Base-by-base conservation (phyloP, 1,284 basidiomycete species). In the Pseudozyma pruni region DNA sequence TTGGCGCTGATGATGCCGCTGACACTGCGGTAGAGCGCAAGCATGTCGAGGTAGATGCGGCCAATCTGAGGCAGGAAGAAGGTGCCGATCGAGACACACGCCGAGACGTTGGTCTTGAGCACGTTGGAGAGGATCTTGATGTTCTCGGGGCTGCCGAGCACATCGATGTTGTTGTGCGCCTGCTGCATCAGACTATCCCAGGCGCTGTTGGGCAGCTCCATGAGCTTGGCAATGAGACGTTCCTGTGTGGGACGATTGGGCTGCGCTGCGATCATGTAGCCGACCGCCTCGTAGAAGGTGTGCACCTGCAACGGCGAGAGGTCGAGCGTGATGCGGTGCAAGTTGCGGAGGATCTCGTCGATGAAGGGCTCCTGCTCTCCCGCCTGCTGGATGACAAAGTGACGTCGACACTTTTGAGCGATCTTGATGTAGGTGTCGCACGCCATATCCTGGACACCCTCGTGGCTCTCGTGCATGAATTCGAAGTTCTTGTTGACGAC, bases 401-500 rank as follows among this genome's bases (percentile, higher is more conserved):
- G 96, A 52, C 95, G 88, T 43, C 94, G 88, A 83, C 96, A 98
- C 85, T 98, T 98, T 83, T 98, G 95, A 19, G 96, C 94, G 78
- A 99, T 99, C 85, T 98, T 99, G 86, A 98, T 98, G 85, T 98
- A 99, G 0, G 96, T 99, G 84, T 99, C 96, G 84, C 96, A 99
- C 44, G 96, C 96, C 96, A 99, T 99, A 84, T 99, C 96, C 84
- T 99, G 96, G 11, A 99, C 96, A 67, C 93, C 94, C 86, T 99
- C 96, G 81, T 99, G 96, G 0, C 93, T 97, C 85, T 98, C 96
- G 85, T 99, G 96, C 94, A 98, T 98, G 83, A 99, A 99, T 83
- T 99, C 96, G 83, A 99, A 99, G 17, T 98, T 87, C 85, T 99
- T 99, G 86, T 98, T 98, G 72, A 98, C 96, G 46, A 99, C 96